Evolutionary conservation across 768 basidiomycete species (phyloP).

Genomic region (Hygrophorus pudorinus): DNA sequence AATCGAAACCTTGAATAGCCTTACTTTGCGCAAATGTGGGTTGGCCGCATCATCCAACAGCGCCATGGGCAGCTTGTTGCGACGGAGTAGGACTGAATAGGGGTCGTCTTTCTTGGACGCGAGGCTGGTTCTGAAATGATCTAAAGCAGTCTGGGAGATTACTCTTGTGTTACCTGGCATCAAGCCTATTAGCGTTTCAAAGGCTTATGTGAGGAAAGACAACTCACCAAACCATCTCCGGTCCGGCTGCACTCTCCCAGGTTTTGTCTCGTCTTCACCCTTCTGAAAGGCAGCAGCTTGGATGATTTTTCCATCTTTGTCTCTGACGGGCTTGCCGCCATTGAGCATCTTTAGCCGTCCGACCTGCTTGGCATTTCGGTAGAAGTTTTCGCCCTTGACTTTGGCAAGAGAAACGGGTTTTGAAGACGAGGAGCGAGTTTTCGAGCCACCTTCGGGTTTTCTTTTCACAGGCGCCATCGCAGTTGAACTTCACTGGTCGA

Average conservation of each 20-base stretch:
- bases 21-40: conserved; percentile 65
- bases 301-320: conserved; percentile 86
- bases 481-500: too few relatives aligned
- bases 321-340: conserved; percentile 84
- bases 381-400: conserved; percentile 95
- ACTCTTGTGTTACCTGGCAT: conserved; percentile 98
- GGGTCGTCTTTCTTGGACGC: conserved; percentile 82
- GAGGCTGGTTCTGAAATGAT: conserved; percentile 91
- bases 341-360: conserved; percentile 83
- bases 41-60: conserved; percentile 86
- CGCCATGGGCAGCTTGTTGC: conserved; percentile 97
- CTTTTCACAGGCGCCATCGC: conserved; percentile 3
- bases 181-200: conserved; percentile 1
- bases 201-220: conserved; percentile 2
- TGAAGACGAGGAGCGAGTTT: conserved; percentile 22
- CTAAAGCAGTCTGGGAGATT: conserved; percentile 91
- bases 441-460: conserved; percentile 9
- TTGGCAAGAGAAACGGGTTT: conserved; percentile 47
- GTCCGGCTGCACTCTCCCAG: conserved; percentile 91
- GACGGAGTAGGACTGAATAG: conserved; percentile 85
- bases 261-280: conserved; percentile 82
- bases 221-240: conserved; percentile 91
- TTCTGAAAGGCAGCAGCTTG: conserved; percentile 95
- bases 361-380: conserved; percentile 89
- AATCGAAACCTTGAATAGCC: conserved; percentile 1